Percentiles rank a stretch among this genome's conserved stretches.
Evolutionary conservation across 345 rosid species (phyloP).

Genomic region (Linum lewisii): DNA sequence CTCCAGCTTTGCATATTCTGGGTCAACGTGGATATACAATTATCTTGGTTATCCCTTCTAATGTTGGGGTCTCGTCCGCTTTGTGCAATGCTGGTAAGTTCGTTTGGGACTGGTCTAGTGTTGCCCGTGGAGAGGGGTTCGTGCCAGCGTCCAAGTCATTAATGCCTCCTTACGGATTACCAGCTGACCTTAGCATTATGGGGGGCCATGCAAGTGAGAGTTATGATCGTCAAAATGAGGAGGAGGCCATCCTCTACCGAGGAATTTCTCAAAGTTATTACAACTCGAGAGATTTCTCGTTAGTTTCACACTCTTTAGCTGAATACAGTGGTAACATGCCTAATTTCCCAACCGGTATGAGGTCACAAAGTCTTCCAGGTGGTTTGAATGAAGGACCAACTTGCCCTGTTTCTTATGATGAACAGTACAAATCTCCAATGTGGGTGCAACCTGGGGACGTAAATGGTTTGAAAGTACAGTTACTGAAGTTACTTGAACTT

Average conservation of each 20-base stretch:
- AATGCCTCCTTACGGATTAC: constrained; percentile 32
- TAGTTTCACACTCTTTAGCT: constrained; percentile 45
- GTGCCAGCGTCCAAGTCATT: constrained; percentile 37
- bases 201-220: constrained; percentile 41
- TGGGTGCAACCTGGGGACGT: constrained; percentile 95
- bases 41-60: constrained; percentile 79
- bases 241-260: constrained; percentile 61
- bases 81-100: constrained; percentile 79
- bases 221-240: constrained; percentile 46
- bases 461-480: constrained; percentile 64
- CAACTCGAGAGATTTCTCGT: constrained; percentile 49
- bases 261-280: constrained; percentile 49
- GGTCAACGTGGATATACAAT: constrained; percentile 91
- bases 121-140: constrained; percentile 94
- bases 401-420: constrained; percentile 30
- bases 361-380: constrained; percentile 54
- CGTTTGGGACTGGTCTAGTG: constrained; percentile 98
- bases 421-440: constrained; percentile 50
- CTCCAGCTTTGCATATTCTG: constrained; percentile 89
- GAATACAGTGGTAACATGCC: constrained; percentile 36
- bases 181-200: constrained; percentile 32
- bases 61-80: constrained; percentile 77
- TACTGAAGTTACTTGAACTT: constrained; percentile 73
- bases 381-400: constrained; percentile 37
- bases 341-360: constrained; percentile 25